Percentiles rank a stretch among this genome's conserved stretches.
These are phyloP conservation scores for Annulohypoxylon stygium DNA, from an alignment of 495 filamentous ascomycete genomes.

Conservation along the genomic window DNA sequence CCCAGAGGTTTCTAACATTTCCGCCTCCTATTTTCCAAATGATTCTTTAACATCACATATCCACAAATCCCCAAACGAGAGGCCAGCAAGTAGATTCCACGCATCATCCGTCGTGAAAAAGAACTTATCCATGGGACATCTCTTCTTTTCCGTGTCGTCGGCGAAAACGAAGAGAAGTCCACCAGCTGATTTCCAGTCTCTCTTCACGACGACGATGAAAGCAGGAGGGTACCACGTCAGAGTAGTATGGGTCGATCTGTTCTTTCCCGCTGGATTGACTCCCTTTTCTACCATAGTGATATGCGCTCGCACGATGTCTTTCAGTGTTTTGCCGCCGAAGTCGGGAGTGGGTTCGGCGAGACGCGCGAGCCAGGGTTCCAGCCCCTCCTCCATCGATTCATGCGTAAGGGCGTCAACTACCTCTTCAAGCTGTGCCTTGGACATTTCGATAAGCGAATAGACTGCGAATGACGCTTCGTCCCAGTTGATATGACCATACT, in stretches of 20 bases:
- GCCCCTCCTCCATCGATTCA: background rate
- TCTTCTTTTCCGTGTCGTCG: background rate
- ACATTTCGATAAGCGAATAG: slow-evolving; percentile 1
- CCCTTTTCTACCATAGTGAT: background rate
- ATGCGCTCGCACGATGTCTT: slow-evolving; percentile 13
- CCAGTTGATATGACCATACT: background rate
- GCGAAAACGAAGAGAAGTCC: slow-evolving; percentile 12
- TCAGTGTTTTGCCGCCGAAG: slow-evolving; percentile 21
- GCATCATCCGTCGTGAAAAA: slow-evolving; percentile 12
- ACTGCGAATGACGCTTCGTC: background rate
- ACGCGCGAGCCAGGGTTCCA: background rate
- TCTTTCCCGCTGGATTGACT: background rate
- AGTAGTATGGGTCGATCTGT: too few species aligned
- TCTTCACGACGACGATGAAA: slow-evolving; percentile 13
- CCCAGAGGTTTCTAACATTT: background rate
- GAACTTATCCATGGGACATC: slow-evolving; percentile 3
- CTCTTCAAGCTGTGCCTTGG: background rate
- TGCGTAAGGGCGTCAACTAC: background rate
- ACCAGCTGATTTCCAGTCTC: slow-evolving; percentile 1
- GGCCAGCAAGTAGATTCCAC: background rate
- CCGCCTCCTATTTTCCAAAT: background rate
- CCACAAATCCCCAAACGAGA: background rate
- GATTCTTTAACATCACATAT: background rate
- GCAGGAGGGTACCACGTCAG: too few species aligned
- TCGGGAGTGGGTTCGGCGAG: slow-evolving; percentile 6